Percentiles rank a stretch among this genome's conserved stretches.
phyloP scores from a whole-genome alignment of 495 filamentous ascomycete genomes.

The Penicillium steckii region DNA sequence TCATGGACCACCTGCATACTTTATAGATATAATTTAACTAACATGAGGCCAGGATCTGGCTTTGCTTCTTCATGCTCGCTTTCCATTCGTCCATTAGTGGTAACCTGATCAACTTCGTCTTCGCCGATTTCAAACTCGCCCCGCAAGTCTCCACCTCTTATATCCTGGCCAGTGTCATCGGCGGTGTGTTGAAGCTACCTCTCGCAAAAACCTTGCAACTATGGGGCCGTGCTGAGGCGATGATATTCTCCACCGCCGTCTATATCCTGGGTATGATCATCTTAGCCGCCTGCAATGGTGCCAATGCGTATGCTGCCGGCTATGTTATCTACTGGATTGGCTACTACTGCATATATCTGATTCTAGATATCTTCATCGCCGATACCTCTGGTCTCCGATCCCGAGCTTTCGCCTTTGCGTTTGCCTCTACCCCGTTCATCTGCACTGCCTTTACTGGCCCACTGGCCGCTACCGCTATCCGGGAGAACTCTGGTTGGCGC shows the following conservation, averaged over 20 bases:
- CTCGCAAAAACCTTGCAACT: conserved; percentile 67
- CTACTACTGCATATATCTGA: conserved; percentile 56
- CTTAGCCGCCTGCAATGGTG: conserved; percentile 44
- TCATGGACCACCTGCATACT: not conserved
- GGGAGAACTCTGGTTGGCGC: conserved; percentile 52
- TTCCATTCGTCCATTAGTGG: conserved; percentile 36
- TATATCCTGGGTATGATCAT: conserved; percentile 45
- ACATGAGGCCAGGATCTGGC: conserved; percentile 48
- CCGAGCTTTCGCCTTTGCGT: conserved; percentile 60
- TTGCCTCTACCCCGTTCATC: conserved; percentile 55
- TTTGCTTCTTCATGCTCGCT: conserved; percentile 44
- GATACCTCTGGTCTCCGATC: conserved; percentile 63
- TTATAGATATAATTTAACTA: too few species aligned
- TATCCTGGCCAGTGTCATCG: conserved; percentile 52
- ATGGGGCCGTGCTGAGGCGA: conserved; percentile 58
- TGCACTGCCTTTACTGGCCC: conserved; percentile 46
- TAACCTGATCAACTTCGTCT: conserved; percentile 39
- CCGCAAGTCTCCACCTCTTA: conserved; percentile 37
- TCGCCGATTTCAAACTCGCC: conserved; percentile 32
- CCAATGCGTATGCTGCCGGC: conserved; percentile 47
- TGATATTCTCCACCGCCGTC: conserved; percentile 40
- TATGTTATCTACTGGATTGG: conserved; percentile 57
- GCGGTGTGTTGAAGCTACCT: conserved; percentile 65
- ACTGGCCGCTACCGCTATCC: conserved; percentile 38
- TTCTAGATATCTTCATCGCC: conserved; percentile 60